Conservation (phyloP, 1,284 basidiomycete genomes). For the Moesziomyces globuligerus region DNA sequence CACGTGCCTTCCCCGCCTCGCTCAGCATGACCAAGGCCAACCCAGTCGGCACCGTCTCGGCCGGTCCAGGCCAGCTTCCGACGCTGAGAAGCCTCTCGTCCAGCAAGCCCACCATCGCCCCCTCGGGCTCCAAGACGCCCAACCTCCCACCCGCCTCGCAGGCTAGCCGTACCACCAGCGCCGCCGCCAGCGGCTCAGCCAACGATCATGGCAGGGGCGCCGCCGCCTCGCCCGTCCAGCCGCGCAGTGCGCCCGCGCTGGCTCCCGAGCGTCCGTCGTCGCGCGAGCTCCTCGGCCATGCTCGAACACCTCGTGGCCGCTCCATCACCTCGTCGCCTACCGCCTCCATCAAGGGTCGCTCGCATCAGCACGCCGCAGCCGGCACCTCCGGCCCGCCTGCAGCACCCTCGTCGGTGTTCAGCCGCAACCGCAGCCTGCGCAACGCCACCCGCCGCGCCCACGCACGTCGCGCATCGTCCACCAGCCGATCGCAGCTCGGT, state of each 20-base stretch:
- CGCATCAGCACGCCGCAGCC: constrained; percentile 7
- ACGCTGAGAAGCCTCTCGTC: constrained; percentile 31
- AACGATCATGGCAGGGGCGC: constrained; percentile 56
- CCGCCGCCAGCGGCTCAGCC: constrained; percentile 40
- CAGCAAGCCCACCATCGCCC: constrained; percentile 4
- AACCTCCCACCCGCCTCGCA: constrained; percentile 7
- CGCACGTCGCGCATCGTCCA: constrained; percentile 36
- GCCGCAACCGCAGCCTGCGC: constrained; percentile 39
- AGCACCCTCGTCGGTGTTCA: constrained; percentile 43
- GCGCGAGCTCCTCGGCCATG: constrained; percentile 41
- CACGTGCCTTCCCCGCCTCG: constrained; percentile 39
- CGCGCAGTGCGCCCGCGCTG: constrained; percentile 12
- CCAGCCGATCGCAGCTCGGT: constrained; percentile 28
- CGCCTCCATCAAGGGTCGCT: constrained; percentile 29
- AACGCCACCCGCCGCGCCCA: constrained; percentile 16
- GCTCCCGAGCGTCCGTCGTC: constrained; percentile 33
- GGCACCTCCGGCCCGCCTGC: constrained; percentile 35
- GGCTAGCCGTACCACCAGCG: constrained; percentile 27
- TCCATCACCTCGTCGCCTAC: constrained; percentile 32
- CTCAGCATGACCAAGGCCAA: constrained; percentile 51
- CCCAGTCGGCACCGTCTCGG: constrained; percentile 12
- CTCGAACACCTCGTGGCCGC: constrained; percentile 21
- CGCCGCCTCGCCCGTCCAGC: constrained; percentile 7
- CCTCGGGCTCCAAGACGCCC: constrained; percentile 30
- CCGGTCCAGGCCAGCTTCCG: constrained; percentile 35